Percentiles rank a stretch among this genome's conserved stretches.
phyloP scores from a whole-genome alignment of 106 monocot species.

The Dendrobium catenatum region DNA sequence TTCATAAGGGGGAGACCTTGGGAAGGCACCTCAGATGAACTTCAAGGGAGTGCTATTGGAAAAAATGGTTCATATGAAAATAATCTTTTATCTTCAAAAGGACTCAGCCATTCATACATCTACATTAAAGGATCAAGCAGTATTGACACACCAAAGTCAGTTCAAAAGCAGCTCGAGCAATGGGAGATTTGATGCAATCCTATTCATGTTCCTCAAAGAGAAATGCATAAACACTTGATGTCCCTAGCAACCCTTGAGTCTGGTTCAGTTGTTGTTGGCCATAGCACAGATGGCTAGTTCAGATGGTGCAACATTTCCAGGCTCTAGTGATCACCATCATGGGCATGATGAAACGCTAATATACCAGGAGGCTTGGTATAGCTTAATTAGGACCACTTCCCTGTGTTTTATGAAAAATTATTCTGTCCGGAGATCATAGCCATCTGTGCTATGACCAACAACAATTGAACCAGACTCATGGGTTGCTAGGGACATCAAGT shows the following conservation, averaged over 20 bases:
- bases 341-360: slow-evolving; percentile 64
- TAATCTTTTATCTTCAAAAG: background rate
- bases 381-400: slow-evolving; percentile 13
- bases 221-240: background rate
- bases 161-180: background rate
- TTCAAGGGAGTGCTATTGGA: background rate
- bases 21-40: background rate
- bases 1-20: background rate
- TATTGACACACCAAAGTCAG: background rate
- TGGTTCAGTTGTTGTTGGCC: background rate
- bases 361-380: slow-evolving; percentile 76
- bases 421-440: too few species aligned
- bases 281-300: background rate
- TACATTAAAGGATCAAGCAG: background rate
- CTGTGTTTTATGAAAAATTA: background rate
- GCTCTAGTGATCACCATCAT: slow-evolving; percentile 32
- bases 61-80: background rate
- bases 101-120: background rate
- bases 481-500: background rate
- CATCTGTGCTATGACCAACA: background rate
- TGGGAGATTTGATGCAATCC: background rate
- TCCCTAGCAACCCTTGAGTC: background rate
- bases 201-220: background rate
- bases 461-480: background rate
- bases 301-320: slow-evolving; percentile 16